These are phyloP conservation scores for Hordeum pubiflorum DNA, from an alignment of 202 grass and related monocot genomes.

Conservation along the genomic window DNA sequence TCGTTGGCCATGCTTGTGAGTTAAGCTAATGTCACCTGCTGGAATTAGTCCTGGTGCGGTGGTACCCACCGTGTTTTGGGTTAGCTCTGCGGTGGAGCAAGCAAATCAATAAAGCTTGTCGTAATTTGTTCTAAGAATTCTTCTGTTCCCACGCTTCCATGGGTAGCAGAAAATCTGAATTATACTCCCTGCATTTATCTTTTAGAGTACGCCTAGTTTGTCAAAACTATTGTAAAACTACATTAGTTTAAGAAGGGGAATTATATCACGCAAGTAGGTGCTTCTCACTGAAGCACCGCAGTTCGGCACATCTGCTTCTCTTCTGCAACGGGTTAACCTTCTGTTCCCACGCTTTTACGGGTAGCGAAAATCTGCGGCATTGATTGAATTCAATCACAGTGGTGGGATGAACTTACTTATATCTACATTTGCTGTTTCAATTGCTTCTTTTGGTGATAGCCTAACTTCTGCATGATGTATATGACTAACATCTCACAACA, in stretches of 20 bases:
- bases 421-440: background rate
- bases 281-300: background rate
- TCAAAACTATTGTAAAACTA: background rate
- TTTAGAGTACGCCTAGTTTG: background rate
- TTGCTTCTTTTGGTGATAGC: conserved; percentile 3
- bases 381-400: background rate
- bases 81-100: background rate
- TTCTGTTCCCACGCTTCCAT: background rate
- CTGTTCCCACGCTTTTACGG: no score
- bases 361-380: no score
- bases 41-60: background rate
- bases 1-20: background rate
- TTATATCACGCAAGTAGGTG: background rate
- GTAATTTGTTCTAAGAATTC: background rate
- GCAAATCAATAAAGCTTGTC: background rate
- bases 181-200: background rate
- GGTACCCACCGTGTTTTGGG: background rate
- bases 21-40: background rate
- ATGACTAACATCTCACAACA: background rate
- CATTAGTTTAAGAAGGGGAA: background rate
- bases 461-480: background rate
- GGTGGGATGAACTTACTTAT: background rate
- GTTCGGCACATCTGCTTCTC: background rate
- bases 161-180: background rate
- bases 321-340: background rate